Evolutionary conservation across 768 basidiomycete species (phyloP).

Genomic region (Serendipita sp.): DNA sequence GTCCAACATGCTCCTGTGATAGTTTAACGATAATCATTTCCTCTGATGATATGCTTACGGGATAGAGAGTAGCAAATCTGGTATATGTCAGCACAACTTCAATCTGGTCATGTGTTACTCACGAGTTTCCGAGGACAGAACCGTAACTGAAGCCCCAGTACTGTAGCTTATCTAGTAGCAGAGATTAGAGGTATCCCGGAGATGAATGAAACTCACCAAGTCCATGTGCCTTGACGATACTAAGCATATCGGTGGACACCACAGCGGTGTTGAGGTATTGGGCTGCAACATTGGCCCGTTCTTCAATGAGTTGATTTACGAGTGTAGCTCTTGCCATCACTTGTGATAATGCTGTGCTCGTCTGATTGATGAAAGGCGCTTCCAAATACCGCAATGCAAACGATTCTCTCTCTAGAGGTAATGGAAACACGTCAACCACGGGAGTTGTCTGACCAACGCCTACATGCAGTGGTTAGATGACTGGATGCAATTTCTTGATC

Average conservation of each 20-base stretch:
- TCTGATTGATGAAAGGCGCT: not conserved
- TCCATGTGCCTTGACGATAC: constrained; percentile 13
- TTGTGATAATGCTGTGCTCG: not conserved
- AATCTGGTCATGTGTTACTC: not conserved
- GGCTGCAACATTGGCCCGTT: not conserved
- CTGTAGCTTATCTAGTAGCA: constrained; percentile 11
- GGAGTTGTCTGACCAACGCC: not conserved
- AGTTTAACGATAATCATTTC: not conserved
- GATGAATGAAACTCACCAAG: not conserved
- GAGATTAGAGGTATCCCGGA: too few relatives aligned
- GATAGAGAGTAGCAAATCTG: constrained; percentile 4
- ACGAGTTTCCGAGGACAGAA: not conserved
- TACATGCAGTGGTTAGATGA: not conserved
- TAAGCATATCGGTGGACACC: constrained; percentile 14
- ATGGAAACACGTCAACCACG: not conserved
- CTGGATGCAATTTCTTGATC: not conserved
- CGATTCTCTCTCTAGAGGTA: not conserved
- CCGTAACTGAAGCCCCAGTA: constrained; percentile 12
- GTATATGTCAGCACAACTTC: not conserved
- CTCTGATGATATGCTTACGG: not conserved
- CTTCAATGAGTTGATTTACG: not conserved
- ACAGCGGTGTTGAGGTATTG: constrained; percentile 8
- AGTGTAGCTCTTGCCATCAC: not conserved
- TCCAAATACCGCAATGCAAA: not conserved
- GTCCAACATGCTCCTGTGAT: constrained; percentile 4